These are phyloP conservation scores for Claviceps arundinis DNA, from an alignment of 2,329 filamentous ascomycete species.

Conservation along the genomic window DNA sequence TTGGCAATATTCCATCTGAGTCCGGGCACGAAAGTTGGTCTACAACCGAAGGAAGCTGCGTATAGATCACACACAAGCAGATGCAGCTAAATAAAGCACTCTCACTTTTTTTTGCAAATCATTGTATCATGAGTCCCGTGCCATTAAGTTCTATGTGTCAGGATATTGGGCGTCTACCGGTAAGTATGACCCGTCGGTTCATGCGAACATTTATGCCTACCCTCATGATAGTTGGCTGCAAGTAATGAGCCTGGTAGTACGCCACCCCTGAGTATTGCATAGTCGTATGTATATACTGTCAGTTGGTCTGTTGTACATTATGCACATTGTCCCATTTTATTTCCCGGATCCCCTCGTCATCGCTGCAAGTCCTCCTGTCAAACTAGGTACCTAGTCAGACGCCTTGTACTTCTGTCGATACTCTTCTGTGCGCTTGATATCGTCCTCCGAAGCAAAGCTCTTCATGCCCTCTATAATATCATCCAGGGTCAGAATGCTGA, in stretches of 20 bases:
- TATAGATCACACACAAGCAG: background rate
- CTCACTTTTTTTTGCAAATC: background rate
- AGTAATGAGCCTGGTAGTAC: background rate
- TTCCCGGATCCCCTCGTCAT: background rate
- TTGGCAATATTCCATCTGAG: background rate
- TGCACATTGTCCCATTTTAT: background rate
- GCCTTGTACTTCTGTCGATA: constrained; percentile 57
- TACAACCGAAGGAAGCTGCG: background rate
- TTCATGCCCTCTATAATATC: constrained; percentile 65
- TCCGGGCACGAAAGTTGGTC: background rate
- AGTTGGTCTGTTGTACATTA: background rate
- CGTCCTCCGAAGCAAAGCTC: constrained; percentile 44
- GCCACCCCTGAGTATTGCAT: no score
- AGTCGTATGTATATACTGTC: background rate
- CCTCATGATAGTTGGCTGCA: background rate
- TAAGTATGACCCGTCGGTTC: background rate
- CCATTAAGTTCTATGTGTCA: background rate
- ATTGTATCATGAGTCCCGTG: background rate
- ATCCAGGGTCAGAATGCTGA: constrained; percentile 70
- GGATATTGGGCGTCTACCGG: background rate
- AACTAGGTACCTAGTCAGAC: constrained; percentile 27
- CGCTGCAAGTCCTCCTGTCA: background rate
- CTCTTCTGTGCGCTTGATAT: constrained; percentile 56
- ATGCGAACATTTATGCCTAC: background rate
- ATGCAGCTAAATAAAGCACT: background rate